Evolutionary conservation across 2,329 filamentous ascomycete genomes (phyloP).

Genomic region (Diaporthe ampelina): DNA sequence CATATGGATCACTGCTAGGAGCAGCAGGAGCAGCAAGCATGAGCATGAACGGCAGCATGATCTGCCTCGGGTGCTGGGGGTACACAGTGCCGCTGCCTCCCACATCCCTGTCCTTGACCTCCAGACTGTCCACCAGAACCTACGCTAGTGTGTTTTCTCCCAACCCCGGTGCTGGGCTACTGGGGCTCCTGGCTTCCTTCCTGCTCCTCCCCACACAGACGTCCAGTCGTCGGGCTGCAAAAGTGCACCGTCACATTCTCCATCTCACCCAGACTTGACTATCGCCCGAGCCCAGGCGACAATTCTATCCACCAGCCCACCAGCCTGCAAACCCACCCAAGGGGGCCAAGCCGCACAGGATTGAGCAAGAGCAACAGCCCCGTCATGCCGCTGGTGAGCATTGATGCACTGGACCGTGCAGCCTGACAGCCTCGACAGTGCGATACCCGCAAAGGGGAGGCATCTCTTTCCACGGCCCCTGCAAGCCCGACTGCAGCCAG

Average conservation of each 20-base stretch:
- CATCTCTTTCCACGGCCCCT: too few relatives aligned
- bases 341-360: slow-evolving; percentile 5
- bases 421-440: background rate
- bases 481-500: background rate
- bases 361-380: slow-evolving; percentile 1
- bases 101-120: background rate
- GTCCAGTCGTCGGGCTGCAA: slow-evolving; percentile 32
- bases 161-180: slow-evolving; percentile 16
- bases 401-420: slow-evolving; percentile 7
- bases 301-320: slow-evolving; percentile 13
- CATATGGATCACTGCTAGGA: background rate
- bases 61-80: slow-evolving; percentile 14
- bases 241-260: slow-evolving; percentile 24
- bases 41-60: slow-evolving; percentile 6
- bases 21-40: background rate
- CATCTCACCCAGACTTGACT: slow-evolving; percentile 24
- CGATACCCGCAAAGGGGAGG: background rate
- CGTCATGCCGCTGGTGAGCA: slow-evolving; percentile 6
- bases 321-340: background rate
- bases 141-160: background rate
- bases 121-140: background rate
- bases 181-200: background rate
- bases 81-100: background rate
- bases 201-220: slow-evolving; percentile 30
- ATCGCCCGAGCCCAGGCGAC: slow-evolving; percentile 26